phyloP scores from a whole-genome alignment of 805 yeast genomes.

The Wickerhamiella brachini region DNA sequence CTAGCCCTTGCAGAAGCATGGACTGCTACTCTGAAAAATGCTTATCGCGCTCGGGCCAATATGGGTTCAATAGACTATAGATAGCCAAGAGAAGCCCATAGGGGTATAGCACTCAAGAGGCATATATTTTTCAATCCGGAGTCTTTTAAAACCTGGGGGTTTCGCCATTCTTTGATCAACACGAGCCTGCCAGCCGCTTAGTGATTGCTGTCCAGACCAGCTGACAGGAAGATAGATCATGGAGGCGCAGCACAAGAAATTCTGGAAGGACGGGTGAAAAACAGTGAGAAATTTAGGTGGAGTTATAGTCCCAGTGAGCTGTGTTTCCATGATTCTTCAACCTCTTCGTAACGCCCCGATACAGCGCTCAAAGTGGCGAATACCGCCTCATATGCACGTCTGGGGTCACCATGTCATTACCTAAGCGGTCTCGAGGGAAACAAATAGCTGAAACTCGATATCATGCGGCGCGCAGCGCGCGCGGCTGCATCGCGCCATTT shows the following conservation, averaged over 20 bases:
- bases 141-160: too few relatives aligned
- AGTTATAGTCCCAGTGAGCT: too few relatives aligned
- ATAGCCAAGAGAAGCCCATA: too few relatives aligned
- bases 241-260: neutral
- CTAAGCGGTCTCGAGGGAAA: neutral
- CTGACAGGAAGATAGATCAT: neutral
- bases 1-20: neutral
- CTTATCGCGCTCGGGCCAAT: neutral
- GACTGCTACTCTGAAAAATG: neutral
- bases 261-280: neutral
- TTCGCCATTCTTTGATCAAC: neutral
- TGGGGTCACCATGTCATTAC: neutral
- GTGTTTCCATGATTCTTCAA: too few relatives aligned
- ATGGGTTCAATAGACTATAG: too few relatives aligned
- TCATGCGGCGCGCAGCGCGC: neutral
- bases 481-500: neutral
- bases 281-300: neutral
- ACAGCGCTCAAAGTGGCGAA: neutral
- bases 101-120: too few relatives aligned
- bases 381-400: neutral
- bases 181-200: neutral
- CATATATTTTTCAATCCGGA: too few relatives aligned
- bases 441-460: neutral
- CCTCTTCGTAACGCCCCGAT: too few relatives aligned
- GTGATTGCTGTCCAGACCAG: neutral